Base-by-base conservation (phyloP, 768 basidiomycete species). In the Hysterangium stoloniferum region DNA sequence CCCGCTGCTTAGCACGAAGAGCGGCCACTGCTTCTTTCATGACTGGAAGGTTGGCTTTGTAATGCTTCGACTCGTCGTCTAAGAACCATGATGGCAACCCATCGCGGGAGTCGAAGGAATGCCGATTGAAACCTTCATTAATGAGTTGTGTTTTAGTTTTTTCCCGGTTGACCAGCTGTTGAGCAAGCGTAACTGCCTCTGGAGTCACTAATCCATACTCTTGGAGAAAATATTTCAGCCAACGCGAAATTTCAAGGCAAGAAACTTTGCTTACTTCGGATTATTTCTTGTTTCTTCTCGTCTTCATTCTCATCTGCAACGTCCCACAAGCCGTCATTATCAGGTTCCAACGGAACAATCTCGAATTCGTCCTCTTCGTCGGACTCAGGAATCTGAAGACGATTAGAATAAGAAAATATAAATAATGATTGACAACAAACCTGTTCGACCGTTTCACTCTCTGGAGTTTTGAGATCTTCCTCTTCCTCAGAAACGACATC, bases 31-130 rank as follows among this genome's bases (percentile, higher is more conserved):
- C 96, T 64, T 98, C 96, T 65, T 95, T 98, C 0, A 94, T 97
- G 49, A 97, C 75, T n/a, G 96, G 96, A 40, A 98, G 73, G 64
- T 98, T 98, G 45, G 88, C 69, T 64, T 91, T 94, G 76, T 95
- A 96, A 63, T 86, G 76, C 59, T 92, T 92, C 12, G 81, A 68
- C 67, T 99, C 96, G 57, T 99, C 96, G 57, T 99, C 96, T 29
- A 98, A 72, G 75, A 99, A 98, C 96, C 96, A 99, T 0, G 82
- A 67, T 4, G 96, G 96, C 9, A 98, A 78, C 13, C 75, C 90
- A 44, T 98, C 96, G 66, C 92, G 95, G 51, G 86, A 78, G 58
- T 92, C 87, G 48, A 94, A 76, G 1, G 94, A 89, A 66, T 93
- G 86, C 9, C 91, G 86, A 66, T 85, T 92, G 74, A 98, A 99